Evolutionary conservation across 768 basidiomycete species (phyloP).

Genomic region (Phlebiopsis gigantea): DNA sequence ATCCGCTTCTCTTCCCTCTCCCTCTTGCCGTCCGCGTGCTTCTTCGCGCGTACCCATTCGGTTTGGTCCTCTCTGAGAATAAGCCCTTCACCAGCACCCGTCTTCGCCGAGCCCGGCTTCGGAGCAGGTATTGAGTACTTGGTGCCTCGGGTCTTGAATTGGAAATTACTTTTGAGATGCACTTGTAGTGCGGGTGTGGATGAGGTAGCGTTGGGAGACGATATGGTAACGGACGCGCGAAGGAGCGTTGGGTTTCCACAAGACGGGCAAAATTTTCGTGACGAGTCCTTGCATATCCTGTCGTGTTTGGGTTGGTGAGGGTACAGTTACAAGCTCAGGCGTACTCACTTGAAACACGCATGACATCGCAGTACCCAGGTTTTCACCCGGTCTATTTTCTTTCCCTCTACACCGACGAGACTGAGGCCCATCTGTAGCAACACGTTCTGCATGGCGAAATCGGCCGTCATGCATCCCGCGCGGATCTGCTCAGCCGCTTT

Average conservation of each 20-base stretch:
- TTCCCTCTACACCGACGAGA: slow-evolving; percentile 86
- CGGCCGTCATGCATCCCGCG: slow-evolving; percentile 94
- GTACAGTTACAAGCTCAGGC: neutral
- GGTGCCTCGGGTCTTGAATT: slow-evolving; percentile 87
- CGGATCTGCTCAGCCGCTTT: slow-evolving; percentile 41
- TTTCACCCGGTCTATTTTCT: slow-evolving; percentile 83
- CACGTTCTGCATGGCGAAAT: slow-evolving; percentile 99
- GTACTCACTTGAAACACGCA: slow-evolving; percentile 95
- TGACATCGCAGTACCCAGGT: slow-evolving; percentile 97
- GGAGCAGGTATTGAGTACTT: slow-evolving; percentile 90
- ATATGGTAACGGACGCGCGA: slow-evolving; percentile 85
- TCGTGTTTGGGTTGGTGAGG: neutral
- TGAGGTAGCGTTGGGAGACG: slow-evolving; percentile 55
- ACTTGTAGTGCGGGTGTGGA: slow-evolving; percentile 71
- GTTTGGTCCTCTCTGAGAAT: slow-evolving; percentile 91
- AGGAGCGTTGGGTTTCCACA: slow-evolving; percentile 92
- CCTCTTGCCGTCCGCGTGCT: slow-evolving; percentile 64
- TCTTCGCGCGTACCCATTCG: slow-evolving; percentile 81
- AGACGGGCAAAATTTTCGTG: slow-evolving; percentile 95
- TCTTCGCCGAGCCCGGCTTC: slow-evolving; percentile 83
- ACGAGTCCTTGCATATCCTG: slow-evolving; percentile 93
- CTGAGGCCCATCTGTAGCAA: slow-evolving; percentile 90
- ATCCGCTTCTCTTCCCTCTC: slow-evolving; percentile 77
- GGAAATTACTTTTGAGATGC: slow-evolving; percentile 94
- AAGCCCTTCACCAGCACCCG: slow-evolving; percentile 73